A percentile compares a stretch with the other conserved stretches of the same genome.
These are phyloP conservation scores for Sclerotinia trifoliorum DNA, from an alignment of 2,329 filamentous ascomycete genomes.

Conservation along the genomic window DNA sequence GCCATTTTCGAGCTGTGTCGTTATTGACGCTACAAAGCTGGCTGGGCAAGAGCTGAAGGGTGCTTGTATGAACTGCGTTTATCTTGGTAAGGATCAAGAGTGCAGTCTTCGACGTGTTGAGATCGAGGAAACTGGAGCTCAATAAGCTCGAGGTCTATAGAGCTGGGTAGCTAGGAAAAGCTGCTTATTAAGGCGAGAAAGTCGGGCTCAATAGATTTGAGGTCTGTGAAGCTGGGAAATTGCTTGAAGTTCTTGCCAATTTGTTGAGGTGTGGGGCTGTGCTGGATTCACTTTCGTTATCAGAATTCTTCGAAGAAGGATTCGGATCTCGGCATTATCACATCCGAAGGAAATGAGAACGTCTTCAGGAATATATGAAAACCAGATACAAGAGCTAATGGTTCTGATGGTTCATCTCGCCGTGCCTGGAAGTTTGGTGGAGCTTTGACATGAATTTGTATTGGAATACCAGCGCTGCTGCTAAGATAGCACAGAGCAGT, in stretches of 20 bases:
- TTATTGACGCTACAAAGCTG: neutral
- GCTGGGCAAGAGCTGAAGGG: neutral
- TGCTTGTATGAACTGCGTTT: slow-evolving; percentile 14
- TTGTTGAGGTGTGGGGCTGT: neutral
- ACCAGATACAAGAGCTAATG: neutral
- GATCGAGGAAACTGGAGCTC: neutral
- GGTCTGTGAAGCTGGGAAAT: neutral
- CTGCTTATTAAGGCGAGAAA: neutral
- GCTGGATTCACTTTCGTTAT: slow-evolving; percentile 5
- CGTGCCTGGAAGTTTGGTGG: no score
- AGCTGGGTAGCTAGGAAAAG: neutral
- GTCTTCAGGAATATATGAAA: neutral
- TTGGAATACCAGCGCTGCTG: no score
- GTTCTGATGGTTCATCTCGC: neutral
- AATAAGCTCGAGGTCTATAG: neutral
- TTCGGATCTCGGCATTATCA: neutral
- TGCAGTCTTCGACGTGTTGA: neutral
- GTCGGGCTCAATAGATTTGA: neutral
- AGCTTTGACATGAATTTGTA: neutral
- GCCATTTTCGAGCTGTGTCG: slow-evolving; percentile 1
- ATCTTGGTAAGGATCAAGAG: slow-evolving; percentile 10
- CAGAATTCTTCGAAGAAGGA: neutral
- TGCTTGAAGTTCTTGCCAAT: neutral
- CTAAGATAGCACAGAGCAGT: neutral
- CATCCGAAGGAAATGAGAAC: neutral